Conservation (phyloP, 805 yeast genomes). For the Jamesozyma rosinii region DNA sequence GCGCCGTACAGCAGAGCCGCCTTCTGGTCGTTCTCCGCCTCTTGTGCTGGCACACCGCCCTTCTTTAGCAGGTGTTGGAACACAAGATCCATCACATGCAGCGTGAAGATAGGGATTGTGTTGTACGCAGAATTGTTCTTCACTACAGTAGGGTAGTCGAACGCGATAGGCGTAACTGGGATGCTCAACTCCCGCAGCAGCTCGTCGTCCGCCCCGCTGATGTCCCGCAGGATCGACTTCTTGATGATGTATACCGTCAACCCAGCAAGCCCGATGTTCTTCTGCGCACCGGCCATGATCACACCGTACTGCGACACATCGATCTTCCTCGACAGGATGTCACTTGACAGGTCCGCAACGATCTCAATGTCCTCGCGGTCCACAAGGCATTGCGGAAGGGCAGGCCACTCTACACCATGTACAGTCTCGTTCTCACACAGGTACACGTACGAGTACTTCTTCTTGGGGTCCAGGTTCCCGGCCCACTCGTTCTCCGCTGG, state of each 20-base stretch:
- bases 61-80: conserved; percentile 47
- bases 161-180: conserved; percentile 84
- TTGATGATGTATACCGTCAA: conserved; percentile 84
- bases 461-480: conserved; percentile 33
- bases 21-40: conserved; percentile 49
- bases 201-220: conserved; percentile 44
- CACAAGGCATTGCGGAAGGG: conserved; percentile 38
- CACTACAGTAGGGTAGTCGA: conserved; percentile 78
- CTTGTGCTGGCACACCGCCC: conserved; percentile 69
- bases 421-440: conserved; percentile 97
- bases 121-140: conserved; percentile 88
- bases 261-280: conserved; percentile 95
- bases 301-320: conserved; percentile 82
- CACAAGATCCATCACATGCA: conserved; percentile 77
- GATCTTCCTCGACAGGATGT: conserved; percentile 69
- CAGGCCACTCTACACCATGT: conserved; percentile 78
- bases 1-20: conserved; percentile 54
- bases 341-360: conserved; percentile 92
- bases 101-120: conserved; percentile 88
- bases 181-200: conserved; percentile 49
- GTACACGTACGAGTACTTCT: conserved; percentile 72
- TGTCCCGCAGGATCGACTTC: conserved; percentile 58
- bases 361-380: conserved; percentile 59
- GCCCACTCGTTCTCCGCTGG: conserved; percentile 61
- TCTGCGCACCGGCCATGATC: conserved; percentile 96